phyloP scores from a whole-genome alignment of 2,329 filamentous ascomycete genomes.

The Ophiosphaerella korrae region DNA sequence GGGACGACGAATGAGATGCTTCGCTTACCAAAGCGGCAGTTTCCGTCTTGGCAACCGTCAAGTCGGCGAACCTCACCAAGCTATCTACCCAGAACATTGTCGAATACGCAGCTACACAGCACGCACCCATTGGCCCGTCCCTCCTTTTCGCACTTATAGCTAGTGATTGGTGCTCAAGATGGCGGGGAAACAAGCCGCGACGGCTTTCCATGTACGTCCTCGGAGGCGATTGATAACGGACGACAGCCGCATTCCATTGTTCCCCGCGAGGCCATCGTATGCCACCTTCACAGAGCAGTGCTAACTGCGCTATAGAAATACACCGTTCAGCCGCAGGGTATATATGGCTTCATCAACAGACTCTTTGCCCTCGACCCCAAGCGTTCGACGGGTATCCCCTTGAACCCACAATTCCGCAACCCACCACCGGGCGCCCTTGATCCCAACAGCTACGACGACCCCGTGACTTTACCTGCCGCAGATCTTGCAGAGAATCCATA shows the following conservation, averaged over 20 bases:
- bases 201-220: constrained; percentile 36
- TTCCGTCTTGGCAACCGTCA: constrained; percentile 30
- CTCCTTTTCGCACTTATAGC: constrained; percentile 17
- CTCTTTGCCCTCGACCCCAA: constrained; percentile 80
- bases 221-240: not conserved
- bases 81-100: constrained; percentile 19
- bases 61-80: constrained; percentile 33
- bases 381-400: constrained; percentile 87
- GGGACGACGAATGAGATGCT: not conserved
- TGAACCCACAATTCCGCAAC: constrained; percentile 91
- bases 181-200: constrained; percentile 39
- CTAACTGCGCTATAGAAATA: constrained; percentile 73
- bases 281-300: not conserved
- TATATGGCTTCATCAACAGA: constrained; percentile 85
- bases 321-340: constrained; percentile 83
- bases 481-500: constrained; percentile 92
- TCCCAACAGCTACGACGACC: constrained; percentile 76
- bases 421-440: constrained; percentile 77
- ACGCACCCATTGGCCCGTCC: constrained; percentile 30
- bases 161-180: constrained; percentile 28
- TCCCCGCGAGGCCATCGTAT: too few relatives aligned
- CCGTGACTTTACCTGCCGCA: constrained; percentile 79
- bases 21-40: constrained; percentile 11
- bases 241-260: constrained; percentile 11
- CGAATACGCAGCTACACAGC: constrained; percentile 21